Evolutionary conservation across 2,329 filamentous ascomycete genomes (phyloP).

Genomic region (Pseudocercospora vitis): DNA sequence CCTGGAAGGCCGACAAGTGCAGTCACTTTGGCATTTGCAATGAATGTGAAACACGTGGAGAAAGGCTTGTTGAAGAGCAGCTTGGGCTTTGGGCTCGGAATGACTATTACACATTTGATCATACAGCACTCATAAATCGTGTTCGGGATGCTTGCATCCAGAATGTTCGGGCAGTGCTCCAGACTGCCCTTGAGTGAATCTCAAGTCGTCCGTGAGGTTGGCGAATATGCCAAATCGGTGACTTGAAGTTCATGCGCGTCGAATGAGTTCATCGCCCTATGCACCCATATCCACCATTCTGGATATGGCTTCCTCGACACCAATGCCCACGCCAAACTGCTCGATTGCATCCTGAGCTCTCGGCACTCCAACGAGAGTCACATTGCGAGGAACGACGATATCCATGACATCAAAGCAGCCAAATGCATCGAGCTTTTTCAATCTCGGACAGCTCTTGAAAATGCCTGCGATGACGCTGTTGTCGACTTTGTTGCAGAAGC

Average conservation of each 20-base stretch:
- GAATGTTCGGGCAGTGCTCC: too few species aligned
- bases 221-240: too few species aligned
- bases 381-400: slow-evolving; percentile 56
- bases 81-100: neutral
- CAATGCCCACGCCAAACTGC: slow-evolving; percentile 47
- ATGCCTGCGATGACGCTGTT: slow-evolving; percentile 56
- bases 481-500: slow-evolving; percentile 57
- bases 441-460: slow-evolving; percentile 48
- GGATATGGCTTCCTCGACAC: slow-evolving; percentile 38
- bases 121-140: neutral
- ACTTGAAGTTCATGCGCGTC: too few species aligned
- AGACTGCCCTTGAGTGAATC: too few species aligned
- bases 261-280: too few species aligned
- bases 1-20: too few species aligned
- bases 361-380: slow-evolving; percentile 61
- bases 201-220: too few species aligned
- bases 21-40: too few species aligned
- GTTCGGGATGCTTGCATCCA: too few species aligned
- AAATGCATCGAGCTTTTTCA: slow-evolving; percentile 60
- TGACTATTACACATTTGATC: neutral
- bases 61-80: neutral
- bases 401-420: slow-evolving; percentile 62
- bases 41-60: too few species aligned
- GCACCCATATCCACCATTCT: slow-evolving; percentile 33
- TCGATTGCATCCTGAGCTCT: slow-evolving; percentile 59